These are phyloP conservation scores for Cadophora sp. DNA, from an alignment of 2,329 filamentous ascomycete species.

Conservation along the genomic window DNA sequence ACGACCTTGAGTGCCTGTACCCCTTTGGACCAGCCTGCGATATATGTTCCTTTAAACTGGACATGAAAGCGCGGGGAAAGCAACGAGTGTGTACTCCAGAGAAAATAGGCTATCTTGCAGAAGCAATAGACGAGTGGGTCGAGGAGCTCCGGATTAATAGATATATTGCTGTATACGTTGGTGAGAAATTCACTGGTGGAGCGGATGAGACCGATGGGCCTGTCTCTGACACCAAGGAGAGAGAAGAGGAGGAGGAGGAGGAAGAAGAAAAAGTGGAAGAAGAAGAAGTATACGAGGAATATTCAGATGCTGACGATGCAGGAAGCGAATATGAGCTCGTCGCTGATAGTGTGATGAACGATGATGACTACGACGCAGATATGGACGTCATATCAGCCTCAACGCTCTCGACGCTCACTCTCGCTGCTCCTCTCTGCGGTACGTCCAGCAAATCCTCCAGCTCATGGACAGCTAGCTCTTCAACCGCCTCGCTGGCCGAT, in stretches of 20 bases:
- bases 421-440: background rate
- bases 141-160: constrained; percentile 8
- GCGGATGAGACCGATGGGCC: background rate
- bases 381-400: background rate
- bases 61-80: background rate
- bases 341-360: background rate
- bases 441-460: background rate
- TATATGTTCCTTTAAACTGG: background rate
- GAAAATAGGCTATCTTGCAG: background rate
- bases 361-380: background rate
- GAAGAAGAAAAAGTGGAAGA: background rate
- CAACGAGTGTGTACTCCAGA: no score
- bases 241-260: no score
- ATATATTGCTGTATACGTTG: background rate
- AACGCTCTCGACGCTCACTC: background rate
- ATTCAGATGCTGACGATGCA: background rate
- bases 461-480: background rate
- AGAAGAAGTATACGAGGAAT: background rate
- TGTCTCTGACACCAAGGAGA: background rate
- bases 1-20: constrained; percentile 7
- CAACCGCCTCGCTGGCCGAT: background rate
- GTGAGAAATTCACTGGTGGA: constrained; percentile 6
- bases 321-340: background rate
- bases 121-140: background rate
- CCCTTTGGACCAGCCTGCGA: constrained; percentile 11